Percentiles rank a stretch among this genome's conserved stretches.
Evolutionary conservation across 192 early-diverging fungal genomes (phyloP).

Genomic region (Thamnidium elegans): DNA sequence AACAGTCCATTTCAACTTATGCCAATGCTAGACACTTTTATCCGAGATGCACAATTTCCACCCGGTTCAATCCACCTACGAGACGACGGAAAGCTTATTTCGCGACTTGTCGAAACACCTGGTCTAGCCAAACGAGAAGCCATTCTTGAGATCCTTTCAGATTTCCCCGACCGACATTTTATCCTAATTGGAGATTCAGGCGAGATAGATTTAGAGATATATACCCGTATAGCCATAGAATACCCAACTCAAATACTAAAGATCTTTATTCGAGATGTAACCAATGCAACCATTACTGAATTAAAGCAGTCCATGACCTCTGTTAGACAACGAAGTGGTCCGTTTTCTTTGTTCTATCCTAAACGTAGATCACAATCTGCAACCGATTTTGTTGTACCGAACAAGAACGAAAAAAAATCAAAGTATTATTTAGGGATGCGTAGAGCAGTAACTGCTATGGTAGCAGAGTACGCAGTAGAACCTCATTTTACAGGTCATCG

Average conservation of each 20-base stretch:
- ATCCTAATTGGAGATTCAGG: slow-evolving; percentile 88
- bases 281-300: slow-evolving; percentile 21
- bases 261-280: slow-evolving; percentile 82
- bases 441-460: neutral
- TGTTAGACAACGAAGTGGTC: neutral
- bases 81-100: slow-evolving; percentile 59
- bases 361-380: neutral
- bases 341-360: neutral
- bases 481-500: neutral
- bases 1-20: slow-evolving; percentile 84
- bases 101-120: slow-evolving; percentile 44
- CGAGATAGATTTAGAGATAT: slow-evolving; percentile 80
- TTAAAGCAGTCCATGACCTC: no score
- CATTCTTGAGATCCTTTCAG: slow-evolving; percentile 48
- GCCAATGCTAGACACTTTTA: slow-evolving; percentile 63
- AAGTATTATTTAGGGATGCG: neutral
- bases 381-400: neutral
- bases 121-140: slow-evolving; percentile 51
- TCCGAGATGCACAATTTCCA: slow-evolving; percentile 67
- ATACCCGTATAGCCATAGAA: slow-evolving; percentile 60
- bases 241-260: slow-evolving; percentile 69
- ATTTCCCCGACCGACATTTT: slow-evolving; percentile 74
- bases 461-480: neutral
- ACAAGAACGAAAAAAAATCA: neutral
- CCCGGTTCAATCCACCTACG: slow-evolving; percentile 66